Base-by-base conservation (phyloP, 352 stramenopile species). In the Globisporangium cystogenes region DNA sequence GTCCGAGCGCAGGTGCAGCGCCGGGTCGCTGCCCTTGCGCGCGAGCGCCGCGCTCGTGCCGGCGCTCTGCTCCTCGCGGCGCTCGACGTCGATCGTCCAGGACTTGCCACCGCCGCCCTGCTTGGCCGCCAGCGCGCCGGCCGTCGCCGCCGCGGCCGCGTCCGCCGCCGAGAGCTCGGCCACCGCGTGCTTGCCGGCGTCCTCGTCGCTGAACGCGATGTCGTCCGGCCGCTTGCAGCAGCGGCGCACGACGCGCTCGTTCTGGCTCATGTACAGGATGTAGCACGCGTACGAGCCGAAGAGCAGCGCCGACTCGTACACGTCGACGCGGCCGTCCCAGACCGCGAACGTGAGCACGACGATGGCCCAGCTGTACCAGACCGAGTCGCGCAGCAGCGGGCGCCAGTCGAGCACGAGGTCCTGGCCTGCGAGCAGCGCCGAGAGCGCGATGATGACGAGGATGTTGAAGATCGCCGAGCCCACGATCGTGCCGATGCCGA, bases 391-490 rank as follows among this genome's bases (percentile, higher is more conserved):
- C 49, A 95, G 59, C 47, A 96, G 43, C 26, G 82, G 82, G 6
- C 82, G 78, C 71, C 81, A 91, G 64, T 88, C 77, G 11, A 96
- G 72, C 35, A 67, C 40, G 39, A 93, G 70, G 39, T 77, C 64
- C 50, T 86, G 66, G n/a, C 72, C 68, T 0, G 80, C 64, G 24
- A 93, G 66, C 39, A 90, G 56, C 29, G 77, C 76, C 24, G 80
- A 91, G n/a, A 90, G 64, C 39, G 82, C 76, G 31, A 90, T 89
- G 63, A 96, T 94, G 47, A 95, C 79, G 35, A 89, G 65, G 55
- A 95, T 90, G 51, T 89, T 90, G 56, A 96, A 93, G 55, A 96
- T 92, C 52, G 74, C 86, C 37, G 76, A 92, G 37, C 84, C 86
- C n/a, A 95, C 74, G 67, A 96, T 90, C 31, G 84, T 90, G 37